Conservation (phyloP, 2,329 filamentous ascomycete genomes). For the Claviceps africana region DNA sequence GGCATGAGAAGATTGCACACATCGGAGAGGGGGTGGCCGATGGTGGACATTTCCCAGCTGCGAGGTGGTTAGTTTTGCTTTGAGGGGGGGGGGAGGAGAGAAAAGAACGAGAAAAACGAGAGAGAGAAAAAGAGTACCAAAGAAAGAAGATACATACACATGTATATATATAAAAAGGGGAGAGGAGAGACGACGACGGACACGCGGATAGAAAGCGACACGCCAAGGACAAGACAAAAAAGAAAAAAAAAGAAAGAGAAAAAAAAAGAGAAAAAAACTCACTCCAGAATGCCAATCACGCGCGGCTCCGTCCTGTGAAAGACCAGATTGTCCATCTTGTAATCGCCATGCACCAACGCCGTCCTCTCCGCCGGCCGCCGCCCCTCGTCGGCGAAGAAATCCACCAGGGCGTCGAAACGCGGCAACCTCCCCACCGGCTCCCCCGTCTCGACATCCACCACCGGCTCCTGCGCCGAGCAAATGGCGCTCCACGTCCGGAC, state of each 20-base stretch:
- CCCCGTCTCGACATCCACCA: constrained; percentile 63
- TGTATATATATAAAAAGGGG: too few species aligned
- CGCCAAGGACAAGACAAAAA: too few species aligned
- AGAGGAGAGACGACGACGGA: too few species aligned
- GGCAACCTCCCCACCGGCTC: constrained; percentile 69
- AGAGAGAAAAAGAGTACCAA: not conserved
- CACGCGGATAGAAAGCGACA: too few species aligned
- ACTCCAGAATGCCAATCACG: constrained; percentile 87
- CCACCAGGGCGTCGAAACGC: constrained; percentile 65
- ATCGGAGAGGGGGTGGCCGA: constrained; percentile 91
- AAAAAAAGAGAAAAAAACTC: constrained; percentile 15
- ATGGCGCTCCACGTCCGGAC: constrained; percentile 71
- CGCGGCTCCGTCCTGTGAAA: constrained; percentile 80
- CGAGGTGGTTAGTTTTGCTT: too few species aligned
- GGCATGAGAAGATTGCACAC: constrained; percentile 57
- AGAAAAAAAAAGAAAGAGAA: not conserved
- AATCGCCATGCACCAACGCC: constrained; percentile 84
- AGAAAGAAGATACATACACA: too few species aligned
- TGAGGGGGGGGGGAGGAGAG: too few species aligned
- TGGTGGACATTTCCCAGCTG: constrained; percentile 93
- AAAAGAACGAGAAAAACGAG: not conserved
- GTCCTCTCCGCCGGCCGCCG: constrained; percentile 64
- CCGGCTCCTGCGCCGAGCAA: constrained; percentile 60
- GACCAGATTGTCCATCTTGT: constrained; percentile 84
- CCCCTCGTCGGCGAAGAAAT: constrained; percentile 57